Base-by-base conservation (phyloP, 2,329 filamentous ascomycete genomes). In the Neurospora crassa region DNA sequence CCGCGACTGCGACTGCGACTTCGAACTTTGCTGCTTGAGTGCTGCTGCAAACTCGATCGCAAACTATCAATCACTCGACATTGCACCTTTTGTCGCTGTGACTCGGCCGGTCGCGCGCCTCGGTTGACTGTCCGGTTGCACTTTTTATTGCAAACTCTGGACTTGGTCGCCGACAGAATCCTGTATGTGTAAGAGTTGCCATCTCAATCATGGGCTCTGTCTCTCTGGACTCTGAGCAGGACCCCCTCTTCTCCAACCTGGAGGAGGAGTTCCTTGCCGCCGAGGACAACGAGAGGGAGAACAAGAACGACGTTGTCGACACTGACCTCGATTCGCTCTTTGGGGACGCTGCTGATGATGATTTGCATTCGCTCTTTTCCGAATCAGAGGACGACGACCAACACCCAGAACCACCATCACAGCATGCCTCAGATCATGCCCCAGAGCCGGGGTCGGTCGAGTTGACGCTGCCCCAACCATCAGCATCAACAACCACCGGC, bases 311-410 rank as follows among this genome's bases (percentile, higher is more conserved):
- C 63, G 3, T 10, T 37, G 70, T 63, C 20, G 68, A 72, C 69
- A 71, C 71, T 43, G 73, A 75, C 40, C 8, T 69, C 34, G 74
- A 75, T 34, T 74, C 71, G 43, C 74, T 76, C 43, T 76, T 76
- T 59, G 75, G 74, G 8, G 73, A 69, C 14, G 69, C 40, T 68
- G 70, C 67, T 53, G 68, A 72, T 69, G 73, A 72, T 43, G 73
- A 75, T 40, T 6, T 69, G 29, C 73, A 75, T 34, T 74, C 71
- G 47, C 74, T 76, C 43, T 76, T 76, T 59, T 75, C 74, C 8
- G 73, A 69, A 12, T 68, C 40, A 68, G 71, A 72, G 40, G 71
- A 71, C 59, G 71, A 41, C 16, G 70, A 70, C 20, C 43, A 45
- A 68, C 40, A 47, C n/a, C 45, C 41, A 67, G 6, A 45, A n/a